Conservation (phyloP, 495 filamentous ascomycete species). For the Penicillium coprophilum region DNA sequence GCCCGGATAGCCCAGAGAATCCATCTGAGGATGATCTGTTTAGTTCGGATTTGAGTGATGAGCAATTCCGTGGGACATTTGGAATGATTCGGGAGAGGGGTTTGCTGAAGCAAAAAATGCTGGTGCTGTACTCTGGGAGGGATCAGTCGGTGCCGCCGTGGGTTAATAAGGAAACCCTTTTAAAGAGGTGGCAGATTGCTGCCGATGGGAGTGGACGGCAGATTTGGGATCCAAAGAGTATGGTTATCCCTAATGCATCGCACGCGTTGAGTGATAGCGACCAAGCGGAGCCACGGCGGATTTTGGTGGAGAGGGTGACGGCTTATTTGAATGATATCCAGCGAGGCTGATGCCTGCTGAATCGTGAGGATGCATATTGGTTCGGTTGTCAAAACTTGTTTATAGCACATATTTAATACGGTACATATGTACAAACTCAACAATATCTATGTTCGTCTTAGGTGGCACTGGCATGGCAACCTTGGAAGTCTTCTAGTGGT, state of each 20-base stretch:
- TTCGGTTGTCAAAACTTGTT: neutral
- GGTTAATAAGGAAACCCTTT: slow-evolving; percentile 62
- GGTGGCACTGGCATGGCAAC: neutral
- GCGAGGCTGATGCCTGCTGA: slow-evolving; percentile 5
- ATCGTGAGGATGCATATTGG: neutral
- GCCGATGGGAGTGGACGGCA: slow-evolving; percentile 23
- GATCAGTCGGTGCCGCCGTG: slow-evolving; percentile 68
- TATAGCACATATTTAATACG: neutral
- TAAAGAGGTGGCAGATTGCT: slow-evolving; percentile 66
- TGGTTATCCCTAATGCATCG: slow-evolving; percentile 45
- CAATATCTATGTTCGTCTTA: neutral
- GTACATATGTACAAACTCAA: neutral
- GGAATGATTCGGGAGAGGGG: slow-evolving; percentile 53
- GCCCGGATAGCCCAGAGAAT: slow-evolving; percentile 46
- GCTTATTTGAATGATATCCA: slow-evolving; percentile 30
- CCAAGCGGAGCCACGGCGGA: slow-evolving; percentile 43
- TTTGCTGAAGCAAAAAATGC: slow-evolving; percentile 48
- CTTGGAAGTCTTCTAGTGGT: neutral
- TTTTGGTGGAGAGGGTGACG: slow-evolving; percentile 39
- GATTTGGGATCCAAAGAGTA: slow-evolving; percentile 44
- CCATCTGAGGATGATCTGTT: slow-evolving; percentile 84
- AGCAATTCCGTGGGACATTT: slow-evolving; percentile 59
- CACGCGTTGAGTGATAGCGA: slow-evolving; percentile 49
- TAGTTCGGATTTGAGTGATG: slow-evolving; percentile 68
- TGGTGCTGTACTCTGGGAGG: slow-evolving; percentile 60